These are phyloP conservation scores for Apiospora phragmitis DNA, from an alignment of 2,329 filamentous ascomycete genomes.

Conservation along the genomic window DNA sequence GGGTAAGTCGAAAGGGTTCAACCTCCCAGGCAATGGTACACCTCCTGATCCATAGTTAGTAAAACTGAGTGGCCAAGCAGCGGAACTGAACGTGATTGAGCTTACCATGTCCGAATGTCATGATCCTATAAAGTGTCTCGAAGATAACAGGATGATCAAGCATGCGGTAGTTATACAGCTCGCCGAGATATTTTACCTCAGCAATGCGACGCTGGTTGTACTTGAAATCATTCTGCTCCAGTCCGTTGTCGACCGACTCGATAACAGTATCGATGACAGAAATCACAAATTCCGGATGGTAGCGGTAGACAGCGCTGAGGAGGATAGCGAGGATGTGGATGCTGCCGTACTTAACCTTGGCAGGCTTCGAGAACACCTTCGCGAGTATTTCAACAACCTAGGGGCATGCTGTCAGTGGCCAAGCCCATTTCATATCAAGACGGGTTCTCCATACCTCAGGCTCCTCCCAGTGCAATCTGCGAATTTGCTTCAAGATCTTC, in stretches of 20 bases:
- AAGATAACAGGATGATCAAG: constrained; percentile 95
- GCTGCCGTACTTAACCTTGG: constrained; percentile 96
- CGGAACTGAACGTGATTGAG: constrained; percentile 11
- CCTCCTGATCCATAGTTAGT: constrained; percentile 54
- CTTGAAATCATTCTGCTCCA: constrained; percentile 96
- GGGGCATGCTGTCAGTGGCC: constrained; percentile 13
- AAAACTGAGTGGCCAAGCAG: constrained; percentile 2
- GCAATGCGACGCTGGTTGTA: constrained; percentile 94
- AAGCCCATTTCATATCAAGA: background rate
- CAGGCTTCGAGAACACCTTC: constrained; percentile 93
- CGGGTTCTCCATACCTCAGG: constrained; percentile 58
- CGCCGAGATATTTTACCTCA: constrained; percentile 93
- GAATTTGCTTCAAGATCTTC: constrained; percentile 90
- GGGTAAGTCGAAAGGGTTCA: constrained; percentile 79
- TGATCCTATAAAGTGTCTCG: constrained; percentile 89
- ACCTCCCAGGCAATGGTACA: constrained; percentile 74
- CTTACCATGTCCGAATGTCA: constrained; percentile 84
- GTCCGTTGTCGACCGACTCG: constrained; percentile 81
- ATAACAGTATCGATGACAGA: constrained; percentile 89
- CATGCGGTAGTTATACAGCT: constrained; percentile 97
- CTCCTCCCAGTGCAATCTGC: constrained; percentile 97
- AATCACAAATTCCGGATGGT: constrained; percentile 89
- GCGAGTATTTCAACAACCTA: constrained; percentile 74
- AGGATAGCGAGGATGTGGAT: constrained; percentile 92
- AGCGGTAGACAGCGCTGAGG: constrained; percentile 83